Evolutionary conservation across 2,329 filamentous ascomycete species (phyloP), one percentile per base, ranked within the genome.

Genomic region (Aureobasidium lini): DNA sequence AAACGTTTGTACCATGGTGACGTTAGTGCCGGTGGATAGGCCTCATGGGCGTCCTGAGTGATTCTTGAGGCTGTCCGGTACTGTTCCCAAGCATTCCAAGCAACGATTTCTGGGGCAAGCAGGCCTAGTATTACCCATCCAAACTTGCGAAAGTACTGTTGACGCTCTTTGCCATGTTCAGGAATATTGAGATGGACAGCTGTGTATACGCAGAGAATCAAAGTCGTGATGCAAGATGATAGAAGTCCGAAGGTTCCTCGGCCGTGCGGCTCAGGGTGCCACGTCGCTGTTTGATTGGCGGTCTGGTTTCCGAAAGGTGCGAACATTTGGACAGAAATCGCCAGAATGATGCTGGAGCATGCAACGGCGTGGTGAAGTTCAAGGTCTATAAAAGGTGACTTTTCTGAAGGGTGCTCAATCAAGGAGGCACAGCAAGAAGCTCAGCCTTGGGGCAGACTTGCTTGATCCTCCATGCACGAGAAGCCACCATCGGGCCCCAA

Each of bases 141-240:
- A 3, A 53, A 6, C 31, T 62, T 64, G 10, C 43, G 48, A 13
- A 40, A 61, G 1, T n/a, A 59, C 16, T 62, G 62, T 18, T n/a
- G 46, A 15, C 43, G 28, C 11, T 18, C 32, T 16, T 16, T 23
- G 15, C 29, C 29, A 0, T 28, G 18, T 3, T 39, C 59, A 6
- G 62, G 61, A 7, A 64, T 15, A 16, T 65, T 65, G 10, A 65
- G 60, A 39, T 65, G 64, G 16, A 64, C 50, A 3, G 64, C 60
- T 4, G 57, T 62, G 59, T 61, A 65, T 18, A 64, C 49, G 37
- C 64, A 65, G 13, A 64, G 36, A 15, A 50, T 32, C 57, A 64
- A 50, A 2, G 47, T 50, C 7, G 64, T 62, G 9, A 64, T 32
- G 15, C 61, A 64, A 29, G 46, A 60, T n/a, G 59, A 62, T 4